Evolutionary conservation across 768 basidiomycete species (phyloP).

Genomic region (Hypsizygus marmoreus): DNA sequence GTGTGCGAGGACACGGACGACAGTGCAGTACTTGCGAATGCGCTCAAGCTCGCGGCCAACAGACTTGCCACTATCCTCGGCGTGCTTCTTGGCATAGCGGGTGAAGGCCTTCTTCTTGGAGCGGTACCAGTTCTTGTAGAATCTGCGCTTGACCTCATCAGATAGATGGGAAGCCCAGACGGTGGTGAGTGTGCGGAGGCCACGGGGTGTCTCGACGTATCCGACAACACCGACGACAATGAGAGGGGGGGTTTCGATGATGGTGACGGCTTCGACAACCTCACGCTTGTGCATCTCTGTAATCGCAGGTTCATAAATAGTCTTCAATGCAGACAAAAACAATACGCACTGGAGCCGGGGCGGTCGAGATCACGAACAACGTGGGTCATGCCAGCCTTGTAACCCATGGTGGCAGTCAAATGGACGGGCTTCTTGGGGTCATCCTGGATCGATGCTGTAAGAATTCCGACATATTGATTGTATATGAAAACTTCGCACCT

Average conservation of each 20-base stretch:
- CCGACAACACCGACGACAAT: slow-evolving; percentile 97
- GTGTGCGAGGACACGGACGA: slow-evolving; percentile 99
- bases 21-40: slow-evolving; percentile 99
- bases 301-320: slow-evolving; percentile 5
- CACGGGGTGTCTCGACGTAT: slow-evolving; percentile 99
- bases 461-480: not conserved
- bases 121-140: slow-evolving; percentile 99
- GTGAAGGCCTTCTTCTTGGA: slow-evolving; percentile 99
- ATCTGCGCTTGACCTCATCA: slow-evolving; percentile 96
- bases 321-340: not conserved
- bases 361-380: slow-evolving; percentile 99
- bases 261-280: slow-evolving; percentile 95
- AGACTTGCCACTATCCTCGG: slow-evolving; percentile 91
- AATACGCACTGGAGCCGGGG: slow-evolving; percentile 92
- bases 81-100: slow-evolving; percentile 99
- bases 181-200: slow-evolving; percentile 97
- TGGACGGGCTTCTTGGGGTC: slow-evolving; percentile 99
- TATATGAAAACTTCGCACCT: slow-evolving; percentile 52
- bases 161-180: slow-evolving; percentile 98
- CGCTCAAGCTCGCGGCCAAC: slow-evolving; percentile 96
- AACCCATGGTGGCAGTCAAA: slow-evolving; percentile 97
- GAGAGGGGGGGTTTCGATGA: slow-evolving; percentile 97
- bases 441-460: slow-evolving; percentile 58
- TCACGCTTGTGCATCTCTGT: slow-evolving; percentile 99
- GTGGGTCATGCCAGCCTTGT: slow-evolving; percentile 99